Evolutionary conservation across 495 filamentous ascomycete species (phyloP).

Genomic region (Penicillium parvum): DNA sequence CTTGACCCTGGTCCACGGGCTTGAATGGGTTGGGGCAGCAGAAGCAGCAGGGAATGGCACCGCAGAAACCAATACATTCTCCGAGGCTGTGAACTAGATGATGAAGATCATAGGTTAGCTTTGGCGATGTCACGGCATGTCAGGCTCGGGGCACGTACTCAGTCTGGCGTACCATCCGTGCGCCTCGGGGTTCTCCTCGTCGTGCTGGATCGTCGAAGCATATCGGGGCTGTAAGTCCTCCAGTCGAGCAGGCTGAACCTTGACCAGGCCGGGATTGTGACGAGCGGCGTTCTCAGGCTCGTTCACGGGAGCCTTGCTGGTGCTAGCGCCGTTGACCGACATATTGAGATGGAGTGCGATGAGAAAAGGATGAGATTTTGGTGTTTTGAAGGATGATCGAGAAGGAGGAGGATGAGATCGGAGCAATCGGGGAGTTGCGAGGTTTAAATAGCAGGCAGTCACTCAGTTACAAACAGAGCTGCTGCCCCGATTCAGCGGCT

Average conservation of each 20-base stretch:
- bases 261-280: conserved; percentile 49
- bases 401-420: neutral
- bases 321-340: conserved; percentile 29
- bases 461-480: neutral
- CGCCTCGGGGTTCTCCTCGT: conserved; percentile 59
- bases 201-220: conserved; percentile 67
- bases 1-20: conserved; percentile 85
- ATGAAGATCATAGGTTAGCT: conserved; percentile 1
- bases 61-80: conserved; percentile 68
- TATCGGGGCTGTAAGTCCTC: conserved; percentile 89
- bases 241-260: conserved; percentile 73
- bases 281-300: conserved; percentile 1
- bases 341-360: conserved; percentile 11
- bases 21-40: conserved; percentile 96
- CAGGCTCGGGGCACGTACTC: conserved; percentile 49
- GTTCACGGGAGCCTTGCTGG: conserved; percentile 40
- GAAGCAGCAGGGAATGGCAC: conserved; percentile 90
- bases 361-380: neutral
- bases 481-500: conserved; percentile 4
- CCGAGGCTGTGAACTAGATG: conserved; percentile 68
- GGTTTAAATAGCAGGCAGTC: conserved; percentile 10
- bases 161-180: conserved; percentile 90
- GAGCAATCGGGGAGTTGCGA: neutral
- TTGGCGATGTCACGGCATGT: neutral
- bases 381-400: neutral